phyloP scores from a whole-genome alignment of 139 green algal genomes.

The Chlorella sp. region DNA sequence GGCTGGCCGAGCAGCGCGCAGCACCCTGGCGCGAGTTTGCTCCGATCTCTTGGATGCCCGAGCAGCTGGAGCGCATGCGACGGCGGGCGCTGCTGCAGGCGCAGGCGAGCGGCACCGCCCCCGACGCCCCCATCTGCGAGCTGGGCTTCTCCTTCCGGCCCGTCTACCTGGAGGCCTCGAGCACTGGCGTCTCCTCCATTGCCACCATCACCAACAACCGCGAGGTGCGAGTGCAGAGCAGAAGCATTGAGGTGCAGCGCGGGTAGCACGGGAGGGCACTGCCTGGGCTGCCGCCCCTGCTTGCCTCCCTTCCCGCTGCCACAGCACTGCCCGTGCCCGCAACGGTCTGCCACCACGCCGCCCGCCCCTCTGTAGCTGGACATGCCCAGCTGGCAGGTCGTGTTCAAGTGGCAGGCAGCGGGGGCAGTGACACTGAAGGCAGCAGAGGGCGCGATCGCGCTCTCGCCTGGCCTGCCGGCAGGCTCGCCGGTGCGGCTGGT shows the following conservation, averaged over 20 bases:
- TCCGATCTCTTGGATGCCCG: slow-evolving; percentile 3
- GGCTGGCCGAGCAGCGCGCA: too few relatives aligned
- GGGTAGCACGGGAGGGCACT: too few relatives aligned
- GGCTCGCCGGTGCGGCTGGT: slow-evolving; percentile 28
- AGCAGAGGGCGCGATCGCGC: slow-evolving; percentile 18
- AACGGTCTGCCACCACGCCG: neutral
- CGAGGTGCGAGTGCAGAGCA: slow-evolving; percentile 9
- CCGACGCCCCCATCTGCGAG: slow-evolving; percentile 11
- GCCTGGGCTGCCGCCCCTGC: neutral
- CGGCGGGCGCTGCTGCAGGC: slow-evolving; percentile 16
- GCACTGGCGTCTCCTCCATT: slow-evolving; percentile 10
- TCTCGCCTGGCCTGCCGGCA: slow-evolving; percentile 4
- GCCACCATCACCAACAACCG: slow-evolving; percentile 38
- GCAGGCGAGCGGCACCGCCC: neutral
- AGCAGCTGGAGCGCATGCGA: slow-evolving; percentile 18
- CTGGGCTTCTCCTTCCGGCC: slow-evolving; percentile 3
- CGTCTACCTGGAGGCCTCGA: neutral
- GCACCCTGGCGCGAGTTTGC: too few relatives aligned
- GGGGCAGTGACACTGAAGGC: neutral
- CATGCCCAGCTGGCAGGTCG: slow-evolving; percentile 38
- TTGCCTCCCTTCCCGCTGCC: neutral
- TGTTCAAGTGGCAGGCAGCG: slow-evolving; percentile 18
- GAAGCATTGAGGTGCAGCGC: neutral
- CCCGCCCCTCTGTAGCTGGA: slow-evolving; percentile 20
- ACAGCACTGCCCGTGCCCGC: neutral